phyloP scores from a whole-genome alignment of 139 green algal genomes.

The Desmodesmus armatus region DNA sequence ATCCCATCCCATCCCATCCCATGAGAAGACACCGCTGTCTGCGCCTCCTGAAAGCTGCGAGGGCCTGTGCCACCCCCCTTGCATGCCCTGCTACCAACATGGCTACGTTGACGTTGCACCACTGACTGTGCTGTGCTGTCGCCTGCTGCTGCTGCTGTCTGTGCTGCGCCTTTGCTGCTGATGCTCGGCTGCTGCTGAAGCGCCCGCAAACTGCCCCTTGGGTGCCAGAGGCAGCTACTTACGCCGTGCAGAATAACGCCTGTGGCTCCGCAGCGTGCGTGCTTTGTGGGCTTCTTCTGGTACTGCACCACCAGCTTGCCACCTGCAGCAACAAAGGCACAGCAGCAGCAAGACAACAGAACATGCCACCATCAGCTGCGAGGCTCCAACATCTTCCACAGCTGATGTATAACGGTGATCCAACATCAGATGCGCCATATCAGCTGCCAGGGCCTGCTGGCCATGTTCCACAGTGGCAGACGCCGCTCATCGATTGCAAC shows the following conservation, averaged over 20 bases:
- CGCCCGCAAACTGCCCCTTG: neutral
- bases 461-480: no score
- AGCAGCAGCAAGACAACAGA: neutral
- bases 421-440: no score
- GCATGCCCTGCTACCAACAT: no score
- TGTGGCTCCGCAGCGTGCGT: slow-evolving; percentile 83
- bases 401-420: neutral
- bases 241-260: slow-evolving; percentile 88
- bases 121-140: neutral
- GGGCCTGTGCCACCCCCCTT: no score
- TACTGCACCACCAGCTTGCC: slow-evolving; percentile 93
- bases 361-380: no score
- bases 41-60: no score
- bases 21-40: no score
- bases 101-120: no score
- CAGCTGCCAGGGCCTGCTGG: no score
- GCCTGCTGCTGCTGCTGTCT: neutral
- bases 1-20: no score
- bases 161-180: neutral
- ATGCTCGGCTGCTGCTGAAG: neutral
- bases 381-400: neutral
- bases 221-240: slow-evolving; percentile 45
- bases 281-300: slow-evolving; percentile 88
- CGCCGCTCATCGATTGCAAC: no score
- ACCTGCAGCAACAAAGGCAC: slow-evolving; percentile 70